phyloP scores from a whole-genome alignment of 352 stramenopile genomes.

The Globisporangium apiculatum region DNA sequence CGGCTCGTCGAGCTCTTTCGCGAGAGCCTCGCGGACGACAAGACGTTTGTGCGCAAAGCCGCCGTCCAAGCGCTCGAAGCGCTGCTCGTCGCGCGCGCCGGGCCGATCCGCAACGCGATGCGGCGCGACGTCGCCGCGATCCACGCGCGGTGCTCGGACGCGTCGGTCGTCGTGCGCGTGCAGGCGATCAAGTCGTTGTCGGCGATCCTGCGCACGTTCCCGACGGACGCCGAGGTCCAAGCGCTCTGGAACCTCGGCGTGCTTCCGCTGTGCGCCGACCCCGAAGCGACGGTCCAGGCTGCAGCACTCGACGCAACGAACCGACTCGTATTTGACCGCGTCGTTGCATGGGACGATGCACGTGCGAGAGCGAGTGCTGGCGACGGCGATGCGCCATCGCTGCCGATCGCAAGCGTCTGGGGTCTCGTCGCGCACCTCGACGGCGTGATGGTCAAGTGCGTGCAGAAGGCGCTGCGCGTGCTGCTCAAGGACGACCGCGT shows the following conservation, averaged over 20 bases:
- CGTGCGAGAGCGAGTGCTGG: conserved; percentile 23
- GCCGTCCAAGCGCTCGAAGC: conserved; percentile 74
- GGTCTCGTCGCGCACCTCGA: conserved; percentile 63
- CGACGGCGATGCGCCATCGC: not conserved
- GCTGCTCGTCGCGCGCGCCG: conserved; percentile 48
- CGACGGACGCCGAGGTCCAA: conserved; percentile 59
- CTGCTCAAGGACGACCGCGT: conserved; percentile 63
- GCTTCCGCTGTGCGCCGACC: conserved; percentile 73
- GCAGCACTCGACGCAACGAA: conserved; percentile 50
- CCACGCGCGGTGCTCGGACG: conserved; percentile 64
- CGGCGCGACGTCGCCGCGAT: conserved; percentile 69
- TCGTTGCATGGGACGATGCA: conserved; percentile 51
- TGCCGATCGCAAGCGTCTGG: conserved; percentile 40
- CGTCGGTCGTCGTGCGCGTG: conserved; percentile 70
- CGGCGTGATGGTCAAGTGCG: conserved; percentile 66
- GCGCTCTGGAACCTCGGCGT: conserved; percentile 81
- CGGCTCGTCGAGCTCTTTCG: conserved; percentile 67
- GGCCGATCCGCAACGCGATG: conserved; percentile 43
- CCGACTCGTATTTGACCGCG: conserved; percentile 54
- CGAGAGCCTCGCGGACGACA: conserved; percentile 69
- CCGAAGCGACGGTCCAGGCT: conserved; percentile 68
- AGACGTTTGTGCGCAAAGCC: conserved; percentile 75
- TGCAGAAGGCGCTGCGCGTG: conserved; percentile 65
- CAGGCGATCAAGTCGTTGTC: conserved; percentile 81
- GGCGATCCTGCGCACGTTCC: conserved; percentile 64